Percentiles rank a stretch among this genome's conserved stretches.
Conservation (phyloP, 148 eudicot species). For the Diospyros lotus region DNA sequence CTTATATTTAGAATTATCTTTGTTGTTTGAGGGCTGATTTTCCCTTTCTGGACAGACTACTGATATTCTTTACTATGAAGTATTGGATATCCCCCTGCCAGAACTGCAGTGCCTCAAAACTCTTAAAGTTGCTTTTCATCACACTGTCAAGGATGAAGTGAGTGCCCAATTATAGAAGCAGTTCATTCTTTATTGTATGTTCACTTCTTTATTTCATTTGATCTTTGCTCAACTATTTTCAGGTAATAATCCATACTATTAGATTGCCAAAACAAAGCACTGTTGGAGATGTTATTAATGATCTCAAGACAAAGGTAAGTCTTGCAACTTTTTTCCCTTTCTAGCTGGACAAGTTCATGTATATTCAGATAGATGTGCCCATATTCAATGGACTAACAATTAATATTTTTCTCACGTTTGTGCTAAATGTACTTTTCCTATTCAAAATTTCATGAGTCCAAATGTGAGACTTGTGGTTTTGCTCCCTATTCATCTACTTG, state of each 20-base stretch:
- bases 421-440: not conserved
- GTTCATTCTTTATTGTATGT: not conserved
- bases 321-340: constrained; percentile 6
- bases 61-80: constrained; percentile 41
- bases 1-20: not conserved
- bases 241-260: constrained; percentile 41
- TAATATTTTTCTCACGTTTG: not conserved
- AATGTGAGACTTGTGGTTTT: not conserved
- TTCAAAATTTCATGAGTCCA: not conserved
- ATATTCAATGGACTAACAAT: not conserved
- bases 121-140: constrained; percentile 56
- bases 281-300: constrained; percentile 42
- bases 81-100: constrained; percentile 50
- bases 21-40: constrained; percentile 9
- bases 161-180: constrained; percentile 13
- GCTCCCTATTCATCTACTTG: not conserved
- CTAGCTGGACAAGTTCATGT: not conserved
- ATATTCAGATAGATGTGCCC: not conserved
- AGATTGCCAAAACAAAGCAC: constrained; percentile 50
- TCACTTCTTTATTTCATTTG: not conserved
- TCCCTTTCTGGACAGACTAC: constrained; percentile 25
- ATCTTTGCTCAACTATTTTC: constrained; percentile 17
- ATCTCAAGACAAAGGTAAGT: constrained; percentile 42
- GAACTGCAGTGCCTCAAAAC: constrained; percentile 54
- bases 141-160: constrained; percentile 60